A percentile compares a stretch with the other conserved stretches of the same genome.
These are phyloP conservation scores for Neurospora terricola DNA, from an alignment of 495 filamentous ascomycete species.

Conservation along the genomic window DNA sequence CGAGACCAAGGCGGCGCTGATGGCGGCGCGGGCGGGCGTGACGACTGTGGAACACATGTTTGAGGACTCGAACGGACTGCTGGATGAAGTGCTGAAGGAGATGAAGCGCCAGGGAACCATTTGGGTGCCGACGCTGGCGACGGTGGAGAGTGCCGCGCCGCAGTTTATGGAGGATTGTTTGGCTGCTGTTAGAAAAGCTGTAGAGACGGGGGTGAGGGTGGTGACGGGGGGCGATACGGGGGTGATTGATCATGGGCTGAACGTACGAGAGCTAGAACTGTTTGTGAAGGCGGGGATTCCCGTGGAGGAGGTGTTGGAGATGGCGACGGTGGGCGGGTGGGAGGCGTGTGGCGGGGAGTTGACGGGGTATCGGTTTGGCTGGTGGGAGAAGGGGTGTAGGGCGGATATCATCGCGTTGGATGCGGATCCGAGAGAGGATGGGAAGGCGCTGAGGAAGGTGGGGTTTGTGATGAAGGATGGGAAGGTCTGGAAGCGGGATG, in stretches of 20 bases:
- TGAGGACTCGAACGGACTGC: constrained; percentile 23
- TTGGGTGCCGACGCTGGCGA: constrained; percentile 41
- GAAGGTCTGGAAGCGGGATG: constrained; percentile 27
- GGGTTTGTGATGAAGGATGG: constrained; percentile 45
- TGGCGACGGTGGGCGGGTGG: constrained; percentile 40
- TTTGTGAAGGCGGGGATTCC: constrained; percentile 41
- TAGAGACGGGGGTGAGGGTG: constrained; percentile 31
- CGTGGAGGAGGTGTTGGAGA: constrained; percentile 34
- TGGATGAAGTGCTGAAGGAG: constrained; percentile 25
- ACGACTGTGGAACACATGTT: constrained; percentile 43
- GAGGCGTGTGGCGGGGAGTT: constrained; percentile 40
- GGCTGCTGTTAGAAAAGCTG: constrained; percentile 8
- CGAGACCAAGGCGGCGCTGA: constrained; percentile 30
- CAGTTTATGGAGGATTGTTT: constrained; percentile 25
- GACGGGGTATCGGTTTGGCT: constrained; percentile 40
- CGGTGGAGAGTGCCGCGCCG: constrained; percentile 20
- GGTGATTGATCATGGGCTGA: constrained; percentile 40
- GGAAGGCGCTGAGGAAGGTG: constrained; percentile 33
- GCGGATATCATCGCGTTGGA: constrained; percentile 41
- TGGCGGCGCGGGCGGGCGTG: constrained; percentile 40
- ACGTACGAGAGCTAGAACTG: constrained; percentile 39
- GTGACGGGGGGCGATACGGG: constrained; percentile 43
- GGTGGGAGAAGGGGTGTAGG: constrained; percentile 32
- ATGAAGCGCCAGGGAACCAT: constrained; percentile 32
- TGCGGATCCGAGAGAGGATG: constrained; percentile 25